Evolutionary conservation across 2,329 filamentous ascomycete genomes (phyloP).

Genomic region (Cryphonectria naterciae): DNA sequence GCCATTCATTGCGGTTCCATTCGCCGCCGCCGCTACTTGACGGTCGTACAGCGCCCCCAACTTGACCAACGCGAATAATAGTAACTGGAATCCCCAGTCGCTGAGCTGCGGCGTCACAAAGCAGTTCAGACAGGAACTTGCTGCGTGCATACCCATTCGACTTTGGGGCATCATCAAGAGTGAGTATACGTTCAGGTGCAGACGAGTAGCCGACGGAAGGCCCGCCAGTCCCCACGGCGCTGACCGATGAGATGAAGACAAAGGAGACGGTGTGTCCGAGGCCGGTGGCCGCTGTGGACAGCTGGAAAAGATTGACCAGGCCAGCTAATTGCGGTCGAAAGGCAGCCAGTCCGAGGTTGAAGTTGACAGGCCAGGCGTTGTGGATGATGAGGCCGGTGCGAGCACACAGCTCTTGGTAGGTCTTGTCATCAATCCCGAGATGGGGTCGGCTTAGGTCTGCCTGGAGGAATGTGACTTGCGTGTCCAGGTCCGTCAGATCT

Average conservation of each 20-base stretch:
- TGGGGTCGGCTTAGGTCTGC: conserved; percentile 42
- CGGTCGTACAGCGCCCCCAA: conserved; percentile 34
- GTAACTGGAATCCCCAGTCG: conserved; percentile 34
- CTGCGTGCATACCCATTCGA: conserved; percentile 41
- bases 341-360: conserved; percentile 54
- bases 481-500: background rate
- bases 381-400: conserved; percentile 51
- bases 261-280: conserved; percentile 37
- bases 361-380: conserved; percentile 60
- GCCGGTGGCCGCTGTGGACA: conserved; percentile 35
- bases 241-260: conserved; percentile 56
- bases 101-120: conserved; percentile 36
- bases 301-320: conserved; percentile 44
- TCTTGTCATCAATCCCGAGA: conserved; percentile 43
- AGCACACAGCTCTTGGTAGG: conserved; percentile 36
- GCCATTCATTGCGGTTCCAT: conserved; percentile 17
- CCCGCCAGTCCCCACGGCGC: conserved; percentile 43
- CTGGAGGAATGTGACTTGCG: conserved; percentile 38
- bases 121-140: conserved; percentile 43
- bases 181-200: conserved; percentile 30
- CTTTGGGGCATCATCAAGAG: conserved; percentile 36
- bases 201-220: background rate
- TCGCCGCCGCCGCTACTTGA: background rate
- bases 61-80: conserved; percentile 42
- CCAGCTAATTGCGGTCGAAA: conserved; percentile 52